A percentile compares a stretch with the other conserved stretches of the same genome.
Evolutionary conservation across 169 alveolate genomes (phyloP).

Genomic region (Eimeria praecox): DNA sequence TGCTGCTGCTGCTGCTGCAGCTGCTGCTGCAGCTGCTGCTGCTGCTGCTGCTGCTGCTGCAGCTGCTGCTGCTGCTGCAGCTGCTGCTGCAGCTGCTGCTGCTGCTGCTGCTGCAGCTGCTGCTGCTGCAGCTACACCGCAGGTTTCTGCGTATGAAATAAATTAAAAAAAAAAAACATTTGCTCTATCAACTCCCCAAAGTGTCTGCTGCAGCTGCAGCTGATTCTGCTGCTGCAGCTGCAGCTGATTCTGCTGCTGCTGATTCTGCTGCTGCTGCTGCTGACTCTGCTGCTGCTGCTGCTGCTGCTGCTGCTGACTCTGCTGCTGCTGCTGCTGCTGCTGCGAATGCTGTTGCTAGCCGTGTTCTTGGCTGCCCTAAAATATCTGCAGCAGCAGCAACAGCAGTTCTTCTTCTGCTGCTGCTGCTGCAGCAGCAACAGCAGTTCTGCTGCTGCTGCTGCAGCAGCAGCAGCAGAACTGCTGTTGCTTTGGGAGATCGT

Average conservation of each 20-base stretch:
- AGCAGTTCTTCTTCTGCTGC: background rate
- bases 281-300: conserved; percentile 81
- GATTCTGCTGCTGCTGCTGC: conserved; percentile 84
- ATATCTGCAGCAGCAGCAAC: no score
- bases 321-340: conserved; percentile 85
- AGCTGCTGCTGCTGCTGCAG: background rate
- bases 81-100: background rate
- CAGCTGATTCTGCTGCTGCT: conserved; percentile 81
- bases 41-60: background rate
- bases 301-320: conserved; percentile 82
- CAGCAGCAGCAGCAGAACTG: background rate
- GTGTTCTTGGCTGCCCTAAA: conserved; percentile 85
- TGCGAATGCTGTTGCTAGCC: conserved; percentile 89
- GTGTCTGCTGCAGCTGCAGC: conserved; percentile 12
- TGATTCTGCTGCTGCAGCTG: background rate
- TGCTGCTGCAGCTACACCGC: conserved; percentile 78
- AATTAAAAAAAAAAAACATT: conserved; percentile 85
- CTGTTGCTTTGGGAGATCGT: background rate
- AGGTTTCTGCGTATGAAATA: conserved; percentile 89
- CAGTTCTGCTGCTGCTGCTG: no score
- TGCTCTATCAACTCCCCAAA: no score
- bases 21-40: background rate
- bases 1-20: conserved; percentile 83
- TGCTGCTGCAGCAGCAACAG: background rate
- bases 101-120: conserved; percentile 8